A percentile compares a stretch with the other conserved stretches of the same genome.
Evolutionary conservation across 371 early-diverging fungal species (phyloP).

Genomic region (Funneliformis caledonium): DNA sequence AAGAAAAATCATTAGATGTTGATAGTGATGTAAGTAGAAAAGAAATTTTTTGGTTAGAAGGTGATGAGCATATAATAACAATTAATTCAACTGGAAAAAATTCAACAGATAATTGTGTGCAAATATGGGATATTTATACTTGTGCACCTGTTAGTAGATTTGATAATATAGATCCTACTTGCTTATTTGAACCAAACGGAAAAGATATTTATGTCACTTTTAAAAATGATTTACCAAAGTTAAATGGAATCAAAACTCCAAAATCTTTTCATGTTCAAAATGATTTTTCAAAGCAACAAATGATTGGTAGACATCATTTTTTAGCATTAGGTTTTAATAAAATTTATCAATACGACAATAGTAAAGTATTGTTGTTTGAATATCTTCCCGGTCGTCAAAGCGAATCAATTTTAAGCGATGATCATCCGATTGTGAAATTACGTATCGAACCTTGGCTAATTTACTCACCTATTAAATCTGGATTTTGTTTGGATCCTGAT

Average conservation of each 20-base stretch:
- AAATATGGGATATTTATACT: constrained; percentile 21
- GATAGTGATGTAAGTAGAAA: not conserved
- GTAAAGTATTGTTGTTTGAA: constrained; percentile 8
- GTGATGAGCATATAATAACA: constrained; percentile 21
- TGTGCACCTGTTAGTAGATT: not conserved
- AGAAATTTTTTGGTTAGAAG: constrained; percentile 8
- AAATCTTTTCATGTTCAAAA: not conserved
- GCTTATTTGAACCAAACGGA: constrained; percentile 2
- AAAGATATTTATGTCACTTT: not conserved
- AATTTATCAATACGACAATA: not conserved
- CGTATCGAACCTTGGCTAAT: constrained; percentile 26
- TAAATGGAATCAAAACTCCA: not conserved
- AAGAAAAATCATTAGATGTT: not conserved
- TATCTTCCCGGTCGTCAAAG: not conserved
- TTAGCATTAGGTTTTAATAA: not conserved
- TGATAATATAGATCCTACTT: not conserved
- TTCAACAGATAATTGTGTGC: not conserved
- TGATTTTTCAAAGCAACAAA: not conserved
- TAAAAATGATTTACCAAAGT: not conserved
- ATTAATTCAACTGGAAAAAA: not conserved
- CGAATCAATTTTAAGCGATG: not conserved
- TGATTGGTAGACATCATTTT: constrained; percentile 5
- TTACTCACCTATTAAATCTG: constrained; percentile 14
- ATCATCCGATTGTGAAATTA: constrained; percentile 9
- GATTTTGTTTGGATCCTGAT: constrained; percentile 10